Evolutionary conservation across 164 flowering plant genomes (phyloP), one percentile per base, ranked within the genome.

Genomic region (Warburgia ugandensis): DNA sequence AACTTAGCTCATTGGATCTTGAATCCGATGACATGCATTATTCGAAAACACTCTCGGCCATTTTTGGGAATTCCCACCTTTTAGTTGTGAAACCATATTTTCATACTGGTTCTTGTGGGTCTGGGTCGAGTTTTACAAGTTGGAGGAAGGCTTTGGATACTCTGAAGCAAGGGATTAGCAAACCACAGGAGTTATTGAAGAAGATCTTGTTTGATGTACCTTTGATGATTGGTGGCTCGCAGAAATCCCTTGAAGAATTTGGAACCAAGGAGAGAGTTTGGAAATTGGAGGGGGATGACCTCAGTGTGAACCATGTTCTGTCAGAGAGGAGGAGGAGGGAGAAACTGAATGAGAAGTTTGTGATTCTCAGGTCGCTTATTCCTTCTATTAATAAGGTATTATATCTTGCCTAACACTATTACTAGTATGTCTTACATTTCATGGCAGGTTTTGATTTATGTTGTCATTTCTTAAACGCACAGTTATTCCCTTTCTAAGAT

Each of bases 321-420:
- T 59, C 67, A 26, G 84, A 78, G 50, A 47, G 56, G 50, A 61
- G 56, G 17, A 55, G 77, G 64, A 69, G 65, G 48, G 75, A 67
- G 56, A 74, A 67, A 40, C 48, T 77, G 29, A 67, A 81, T 14
- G 84, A 76, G 29, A 76, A 77, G 44, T 77, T 84, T 65, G 40
- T 59, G 27, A 60, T 73, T 45, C 87, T 86, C 36, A 73, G 68
- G 57, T 79, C 89, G 2, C 40, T 86, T 63, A 73, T 82, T 53
- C 94, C 97, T 41, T 70, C 83, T 13, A 54, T 70, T 30, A 62
- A 61, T 62, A 73, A 86, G 95, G 97, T 90, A 73, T 17, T 38
- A 6, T 25, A 35, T 25, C 9, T 17, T 28, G 4, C 20, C 32
- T 45, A 5, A 26, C 32, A n/a, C 32, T 27, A 22, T 5, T 39